A percentile compares a stretch with the other conserved stretches of the same genome.
These are phyloP conservation scores for Astrothelium macrocarpum DNA, from an alignment of 495 filamentous ascomycete genomes.

Conservation along the genomic window DNA sequence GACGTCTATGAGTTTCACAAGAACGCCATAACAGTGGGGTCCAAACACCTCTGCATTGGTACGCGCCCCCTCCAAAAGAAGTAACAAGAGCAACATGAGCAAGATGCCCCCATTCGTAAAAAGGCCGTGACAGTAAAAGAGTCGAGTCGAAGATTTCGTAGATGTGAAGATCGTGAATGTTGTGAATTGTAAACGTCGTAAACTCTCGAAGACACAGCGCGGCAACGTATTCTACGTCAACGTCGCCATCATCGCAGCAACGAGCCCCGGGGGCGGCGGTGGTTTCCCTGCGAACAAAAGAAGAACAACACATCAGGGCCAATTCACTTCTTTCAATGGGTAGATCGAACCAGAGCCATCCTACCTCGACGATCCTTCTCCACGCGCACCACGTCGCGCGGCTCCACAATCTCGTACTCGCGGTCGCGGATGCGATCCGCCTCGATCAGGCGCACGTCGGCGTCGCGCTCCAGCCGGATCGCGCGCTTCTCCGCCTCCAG, in stretches of 20 bases:
- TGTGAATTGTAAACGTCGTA: neutral
- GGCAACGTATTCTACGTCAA: constrained; percentile 44
- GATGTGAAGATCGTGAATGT: neutral
- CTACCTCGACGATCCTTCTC: constrained; percentile 83
- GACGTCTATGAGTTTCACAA: neutral
- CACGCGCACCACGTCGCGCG: constrained; percentile 47
- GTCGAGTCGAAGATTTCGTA: neutral
- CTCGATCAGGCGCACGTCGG: constrained; percentile 37
- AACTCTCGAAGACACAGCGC: neutral
- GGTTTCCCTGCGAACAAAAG: neutral
- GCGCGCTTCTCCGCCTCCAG: constrained; percentile 45
- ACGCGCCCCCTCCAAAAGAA: neutral
- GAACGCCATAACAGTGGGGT: neutral
- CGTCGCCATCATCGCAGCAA: constrained; percentile 70
- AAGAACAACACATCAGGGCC: constrained; percentile 4
- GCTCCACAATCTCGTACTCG: constrained; percentile 39
- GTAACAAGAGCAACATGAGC: neutral
- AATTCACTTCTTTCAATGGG: constrained; percentile 43
- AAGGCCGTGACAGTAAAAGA: constrained; percentile 10
- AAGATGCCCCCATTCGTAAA: neutral
- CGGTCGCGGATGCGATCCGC: constrained; percentile 36
- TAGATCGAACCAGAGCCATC: constrained; percentile 52
- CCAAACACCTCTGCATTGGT: neutral
- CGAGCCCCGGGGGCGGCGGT: constrained; percentile 37
- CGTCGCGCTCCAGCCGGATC: constrained; percentile 32